Percentiles rank a stretch among this genome's conserved stretches.
phyloP scores from a whole-genome alignment of 495 filamentous ascomycete species.

The Podospora bellae-mahoneyi region DNA sequence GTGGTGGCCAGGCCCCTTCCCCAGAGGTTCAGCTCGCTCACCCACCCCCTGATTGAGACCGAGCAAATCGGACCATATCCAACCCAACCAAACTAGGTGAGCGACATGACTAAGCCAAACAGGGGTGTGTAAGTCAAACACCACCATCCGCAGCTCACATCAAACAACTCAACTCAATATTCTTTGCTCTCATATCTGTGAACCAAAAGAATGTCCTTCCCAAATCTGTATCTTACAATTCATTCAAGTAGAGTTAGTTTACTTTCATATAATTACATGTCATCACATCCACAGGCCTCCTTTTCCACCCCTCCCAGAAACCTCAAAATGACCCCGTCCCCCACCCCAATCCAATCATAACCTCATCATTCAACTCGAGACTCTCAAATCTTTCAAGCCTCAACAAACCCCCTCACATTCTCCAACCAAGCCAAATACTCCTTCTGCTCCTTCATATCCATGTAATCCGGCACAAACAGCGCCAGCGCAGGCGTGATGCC shows the following conservation, averaged over 20 bases:
- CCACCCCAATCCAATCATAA: background rate
- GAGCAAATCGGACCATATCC: background rate
- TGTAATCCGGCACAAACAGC: constrained; percentile 91
- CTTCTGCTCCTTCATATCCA: constrained; percentile 98
- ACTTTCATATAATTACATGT: constrained; percentile 16
- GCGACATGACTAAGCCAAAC: background rate
- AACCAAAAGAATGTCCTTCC: background rate
- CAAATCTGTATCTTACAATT: background rate
- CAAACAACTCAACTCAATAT: background rate
- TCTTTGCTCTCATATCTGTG: background rate
- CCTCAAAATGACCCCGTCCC: background rate
- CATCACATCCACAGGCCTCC: background rate
- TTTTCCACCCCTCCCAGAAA: background rate
- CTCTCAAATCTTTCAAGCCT: constrained; percentile 48
- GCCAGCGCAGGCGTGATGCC: constrained; percentile 86
- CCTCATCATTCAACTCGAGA: background rate
- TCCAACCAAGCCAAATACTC: constrained; percentile 92
- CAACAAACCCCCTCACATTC: constrained; percentile 74
- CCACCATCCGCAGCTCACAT: background rate
- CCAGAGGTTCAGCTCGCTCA: background rate
- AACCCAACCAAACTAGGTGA: background rate
- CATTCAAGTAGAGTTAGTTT: background rate
- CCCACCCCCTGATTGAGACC: too few species aligned
- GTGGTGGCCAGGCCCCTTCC: background rate
- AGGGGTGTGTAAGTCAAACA: background rate